Evolutionary conservation across 352 stramenopile species (phyloP).

Genomic region (Blastocystis sp.): DNA sequence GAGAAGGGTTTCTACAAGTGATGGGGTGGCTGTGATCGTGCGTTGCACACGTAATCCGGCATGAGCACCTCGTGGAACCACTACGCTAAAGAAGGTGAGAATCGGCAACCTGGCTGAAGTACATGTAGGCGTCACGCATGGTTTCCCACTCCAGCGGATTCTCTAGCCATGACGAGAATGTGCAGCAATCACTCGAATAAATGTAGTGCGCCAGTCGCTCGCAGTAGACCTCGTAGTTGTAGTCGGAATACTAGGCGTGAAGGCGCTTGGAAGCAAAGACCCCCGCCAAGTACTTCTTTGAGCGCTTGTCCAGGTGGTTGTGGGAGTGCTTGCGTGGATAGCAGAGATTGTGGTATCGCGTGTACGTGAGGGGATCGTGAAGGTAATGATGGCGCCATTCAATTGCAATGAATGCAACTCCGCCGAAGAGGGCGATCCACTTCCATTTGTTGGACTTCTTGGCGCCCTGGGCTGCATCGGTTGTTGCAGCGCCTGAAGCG

Average conservation of each 20-base stretch:
- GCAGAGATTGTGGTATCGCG: not conserved
- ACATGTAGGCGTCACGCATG: not conserved
- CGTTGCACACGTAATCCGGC: too few species aligned
- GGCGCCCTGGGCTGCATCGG: too few species aligned
- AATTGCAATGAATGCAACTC: not conserved
- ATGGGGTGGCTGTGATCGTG: too few species aligned
- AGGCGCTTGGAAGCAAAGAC: too few species aligned
- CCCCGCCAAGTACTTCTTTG: too few species aligned
- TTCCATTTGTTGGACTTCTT: too few species aligned
- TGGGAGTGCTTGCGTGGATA: not conserved
- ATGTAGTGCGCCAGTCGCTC: slow-evolving; percentile 5
- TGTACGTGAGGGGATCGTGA: slow-evolving; percentile 1
- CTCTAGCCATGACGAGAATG: not conserved
- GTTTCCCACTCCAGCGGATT: slow-evolving; percentile 42
- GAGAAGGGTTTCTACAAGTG: not conserved
- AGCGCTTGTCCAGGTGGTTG: too few species aligned
- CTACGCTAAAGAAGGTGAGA: not conserved
- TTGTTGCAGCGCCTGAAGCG: too few species aligned
- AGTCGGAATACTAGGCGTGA: slow-evolving; percentile 1
- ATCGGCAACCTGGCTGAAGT: slow-evolving; percentile 3
- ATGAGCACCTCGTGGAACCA: not conserved
- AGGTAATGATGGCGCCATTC: slow-evolving; percentile 16
- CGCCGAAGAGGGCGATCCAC: not conserved
- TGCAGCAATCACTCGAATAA: not conserved
- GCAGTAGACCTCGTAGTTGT: slow-evolving; percentile 32